Evolutionary conservation across 2,329 filamentous ascomycete species (phyloP).

Genomic region (Pestalotiopsis sp.): DNA sequence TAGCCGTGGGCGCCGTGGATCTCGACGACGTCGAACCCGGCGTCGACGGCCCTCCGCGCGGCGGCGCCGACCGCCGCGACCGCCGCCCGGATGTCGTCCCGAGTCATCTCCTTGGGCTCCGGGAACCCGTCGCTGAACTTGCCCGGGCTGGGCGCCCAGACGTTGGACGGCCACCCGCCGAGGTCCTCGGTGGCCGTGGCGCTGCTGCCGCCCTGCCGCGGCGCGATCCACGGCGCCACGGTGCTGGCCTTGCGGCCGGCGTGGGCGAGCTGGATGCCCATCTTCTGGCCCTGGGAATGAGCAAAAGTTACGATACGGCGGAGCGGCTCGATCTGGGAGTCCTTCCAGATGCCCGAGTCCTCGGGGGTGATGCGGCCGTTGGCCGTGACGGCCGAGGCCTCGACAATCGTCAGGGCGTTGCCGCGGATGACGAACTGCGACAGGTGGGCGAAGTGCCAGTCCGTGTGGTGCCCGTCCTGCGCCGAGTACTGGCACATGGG

Average conservation of each 20-base stretch:
- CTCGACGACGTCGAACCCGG: slow-evolving; percentile 66
- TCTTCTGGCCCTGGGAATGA: slow-evolving; percentile 58
- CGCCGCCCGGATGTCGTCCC: slow-evolving; percentile 35
- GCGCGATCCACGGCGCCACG: slow-evolving; percentile 34
- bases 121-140: slow-evolving; percentile 57
- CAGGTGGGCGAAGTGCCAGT: slow-evolving; percentile 82
- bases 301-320: slow-evolving; percentile 63
- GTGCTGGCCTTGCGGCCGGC: slow-evolving; percentile 52
- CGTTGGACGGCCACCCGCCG: slow-evolving; percentile 48
- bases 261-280: slow-evolving; percentile 72
- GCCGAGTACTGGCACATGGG: slow-evolving; percentile 66
- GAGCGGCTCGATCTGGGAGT: slow-evolving; percentile 76
- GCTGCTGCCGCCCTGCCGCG: slow-evolving; percentile 24
- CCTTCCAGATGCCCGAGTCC: slow-evolving; percentile 80
- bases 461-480: slow-evolving; percentile 68
- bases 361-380: slow-evolving; percentile 84
- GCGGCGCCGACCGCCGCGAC: slow-evolving; percentile 36
- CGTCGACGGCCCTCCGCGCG: slow-evolving; percentile 37
- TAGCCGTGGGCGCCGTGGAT: slow-evolving; percentile 83
- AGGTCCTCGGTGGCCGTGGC: slow-evolving; percentile 18
- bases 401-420: slow-evolving; percentile 72
- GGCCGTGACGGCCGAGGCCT: slow-evolving; percentile 74
- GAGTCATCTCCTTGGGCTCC: slow-evolving; percentile 60
- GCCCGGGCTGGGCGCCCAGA: slow-evolving; percentile 54
- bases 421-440: slow-evolving; percentile 79